Evolutionary conservation across 306 rosid species (phyloP), one percentile per base, ranked within the genome.

Genomic region (Lathyrus tuberosus): DNA sequence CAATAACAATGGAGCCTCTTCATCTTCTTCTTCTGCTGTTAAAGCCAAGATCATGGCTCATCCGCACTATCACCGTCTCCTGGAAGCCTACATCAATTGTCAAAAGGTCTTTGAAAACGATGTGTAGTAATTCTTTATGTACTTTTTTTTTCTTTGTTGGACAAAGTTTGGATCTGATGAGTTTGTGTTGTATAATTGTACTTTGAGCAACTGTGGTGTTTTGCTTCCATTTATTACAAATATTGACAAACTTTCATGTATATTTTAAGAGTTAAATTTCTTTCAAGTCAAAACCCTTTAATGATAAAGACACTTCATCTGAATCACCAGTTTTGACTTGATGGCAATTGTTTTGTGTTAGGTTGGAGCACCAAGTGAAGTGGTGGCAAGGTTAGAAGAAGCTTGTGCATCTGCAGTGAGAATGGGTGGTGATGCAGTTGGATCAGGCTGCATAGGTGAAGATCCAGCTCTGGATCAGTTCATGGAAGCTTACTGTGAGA

Each of bases 401-500:
- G 92, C 89, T 5, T 85, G 96, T 78, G 82, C 84, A 10, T 72
- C 91, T 16, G 92, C 96, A 18, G 87, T 70, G 15, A 41, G 81
- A 2, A 71, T 85, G 79, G 86, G 30, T 1, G 77, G 81, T 3
- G 84, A 64, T 24, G 28, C 78, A 6, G 74, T 63, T 40, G 80
- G 86, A 44, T 70, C 85, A 3, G 71, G 82, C 1, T 80, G 91
- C 65, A 26, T 90, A 4, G 99, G 99, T 6, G 95, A 94, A 83
- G 99, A 94, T 91, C 97, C 99, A 20, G 95, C 89, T 6, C 63
- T 94, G 72, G 97, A 94, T 76, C 99, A 94, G 89, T 94, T 94
- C 86, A 94, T 94, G 99, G 99, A 94, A 67, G 99, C 97, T 43
- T 94, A 94, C 44, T 94, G 99, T 72, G 99, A 94, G 91, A 94